These are phyloP conservation scores for Areca catechu DNA, from an alignment of 176 grass and related monocot species.

Conservation along the genomic window DNA sequence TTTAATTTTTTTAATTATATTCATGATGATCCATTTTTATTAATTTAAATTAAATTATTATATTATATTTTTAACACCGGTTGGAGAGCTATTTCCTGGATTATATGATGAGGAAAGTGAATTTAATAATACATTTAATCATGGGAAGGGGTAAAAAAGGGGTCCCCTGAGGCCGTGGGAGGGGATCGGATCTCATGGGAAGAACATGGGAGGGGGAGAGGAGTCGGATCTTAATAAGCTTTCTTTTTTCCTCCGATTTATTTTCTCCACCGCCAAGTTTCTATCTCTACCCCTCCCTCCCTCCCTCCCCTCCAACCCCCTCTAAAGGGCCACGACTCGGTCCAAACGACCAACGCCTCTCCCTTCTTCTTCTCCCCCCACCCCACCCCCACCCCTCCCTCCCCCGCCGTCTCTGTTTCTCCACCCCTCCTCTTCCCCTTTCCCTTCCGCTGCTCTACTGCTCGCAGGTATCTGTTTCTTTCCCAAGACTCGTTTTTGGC, in stretches of 20 bases:
- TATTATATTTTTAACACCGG: too few species aligned
- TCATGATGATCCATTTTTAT: too few species aligned
- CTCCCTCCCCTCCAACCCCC: not conserved
- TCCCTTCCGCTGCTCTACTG: not conserved
- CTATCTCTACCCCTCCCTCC: not conserved
- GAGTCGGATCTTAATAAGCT: not conserved
- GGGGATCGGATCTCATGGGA: not conserved
- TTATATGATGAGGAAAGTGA: too few species aligned
- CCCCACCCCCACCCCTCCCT: too few species aligned
- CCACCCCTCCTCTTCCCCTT: not conserved
- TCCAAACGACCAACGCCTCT: not conserved
- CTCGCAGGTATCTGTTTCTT: not conserved
- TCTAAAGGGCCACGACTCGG: not conserved
- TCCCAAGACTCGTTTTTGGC: constrained; percentile 2
- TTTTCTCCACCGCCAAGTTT: not conserved
- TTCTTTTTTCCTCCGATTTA: not conserved
- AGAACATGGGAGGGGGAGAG: not conserved
- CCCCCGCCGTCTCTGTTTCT: not conserved
- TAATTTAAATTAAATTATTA: too few species aligned
- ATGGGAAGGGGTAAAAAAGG: too few species aligned
- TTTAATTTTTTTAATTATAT: too few species aligned
- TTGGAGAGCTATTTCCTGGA: too few species aligned
- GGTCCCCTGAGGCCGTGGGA: not conserved
- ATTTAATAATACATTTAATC: too few species aligned
- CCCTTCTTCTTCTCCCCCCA: not conserved